Base-by-base conservation (phyloP, 2,329 filamentous ascomycete species). In the Lachnellula cervina region DNA sequence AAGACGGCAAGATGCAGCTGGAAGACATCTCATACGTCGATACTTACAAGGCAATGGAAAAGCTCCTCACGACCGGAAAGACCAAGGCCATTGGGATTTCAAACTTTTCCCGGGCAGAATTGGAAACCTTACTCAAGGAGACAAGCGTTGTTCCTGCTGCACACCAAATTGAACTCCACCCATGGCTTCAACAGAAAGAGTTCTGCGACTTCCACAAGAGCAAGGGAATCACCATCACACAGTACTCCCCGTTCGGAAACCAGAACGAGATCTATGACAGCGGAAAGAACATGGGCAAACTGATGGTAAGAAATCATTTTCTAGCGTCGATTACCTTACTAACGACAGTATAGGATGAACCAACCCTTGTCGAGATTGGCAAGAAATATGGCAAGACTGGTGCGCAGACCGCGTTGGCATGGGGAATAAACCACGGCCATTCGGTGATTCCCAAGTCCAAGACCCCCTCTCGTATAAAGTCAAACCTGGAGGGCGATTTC, bases 401-500 rank as follows among this genome's bases (percentile, higher is more conserved):
- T 23, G 81, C 80, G 7, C 82, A 84, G 70, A 76, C 82, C 28
- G 72, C 83, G 48, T 80, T 84, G 61, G 79, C 80, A 51, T 84
- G 81, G 81, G 81, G 79, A 61, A 69, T 82, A 54, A 71, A 74
- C 52, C 75, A 59, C 59, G 80, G 81, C 52, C 81, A 83, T 68
- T 77, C 82, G 13, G 81, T 84, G 38, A 75, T 87, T 58, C 83
- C 83, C 55, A 87, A 87, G 76, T 84, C 80, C 64, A 80, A 80
- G 44, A 84, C 78, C 32, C 76, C 79, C 25, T 73, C 73, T 37
- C 76, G 83, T 38, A 86, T 87, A 60, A 73, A 76, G 69, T 79
- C 77, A 67, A 89, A 89, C 71, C 81, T 84, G 66, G 75, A 83
- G 67, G 78, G 80, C 59, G 80, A 83, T 65, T 88, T 88, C 68